A percentile compares a stretch with the other conserved stretches of the same genome.
Evolutionary conservation across 108 stramenopile genomes (phyloP).

Genomic region (Phaeodactylum tricornutum): DNA sequence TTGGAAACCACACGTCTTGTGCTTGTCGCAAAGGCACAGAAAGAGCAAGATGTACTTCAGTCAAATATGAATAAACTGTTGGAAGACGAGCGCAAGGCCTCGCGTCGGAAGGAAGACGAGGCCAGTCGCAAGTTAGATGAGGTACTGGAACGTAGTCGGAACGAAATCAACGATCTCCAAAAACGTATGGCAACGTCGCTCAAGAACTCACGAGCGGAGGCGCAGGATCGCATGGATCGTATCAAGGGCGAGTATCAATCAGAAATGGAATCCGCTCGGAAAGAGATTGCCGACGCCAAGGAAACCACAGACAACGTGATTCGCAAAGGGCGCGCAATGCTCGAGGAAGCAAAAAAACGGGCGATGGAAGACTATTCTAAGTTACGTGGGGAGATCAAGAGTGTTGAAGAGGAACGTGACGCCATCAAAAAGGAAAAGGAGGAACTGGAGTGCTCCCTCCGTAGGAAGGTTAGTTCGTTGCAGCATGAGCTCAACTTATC

Average conservation of each 20-base stretch:
- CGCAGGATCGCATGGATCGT: not conserved
- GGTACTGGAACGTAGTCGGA: not conserved
- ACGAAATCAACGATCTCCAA: constrained; percentile 1
- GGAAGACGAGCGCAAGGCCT: constrained; percentile 37
- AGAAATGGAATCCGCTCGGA: constrained; percentile 3
- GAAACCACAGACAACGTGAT: constrained; percentile 25
- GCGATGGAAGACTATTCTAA: constrained; percentile 30
- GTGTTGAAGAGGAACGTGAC: constrained; percentile 24
- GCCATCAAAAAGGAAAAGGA: constrained; percentile 30
- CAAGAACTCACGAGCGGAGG: not conserved
- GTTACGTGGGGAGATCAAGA: constrained; percentile 27
- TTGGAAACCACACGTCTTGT: constrained; percentile 24
- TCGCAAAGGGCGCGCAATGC: constrained; percentile 44
- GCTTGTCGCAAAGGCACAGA: constrained; percentile 21
- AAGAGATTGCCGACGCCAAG: constrained; percentile 1
- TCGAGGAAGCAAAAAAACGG: constrained; percentile 39
- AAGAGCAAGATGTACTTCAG: constrained; percentile 29
- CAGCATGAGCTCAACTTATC: constrained; percentile 53
- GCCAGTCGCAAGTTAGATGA: constrained; percentile 12
- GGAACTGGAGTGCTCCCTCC: constrained; percentile 28
- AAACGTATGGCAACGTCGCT: not conserved
- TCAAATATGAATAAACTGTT: constrained; percentile 34
- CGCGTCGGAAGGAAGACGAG: constrained; percentile 14
- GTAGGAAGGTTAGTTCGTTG: constrained; percentile 43
- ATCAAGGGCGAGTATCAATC: constrained; percentile 3